These are phyloP conservation scores for Diplodia scrobiculata DNA, from an alignment of 2,329 filamentous ascomycete genomes.

Conservation along the genomic window DNA sequence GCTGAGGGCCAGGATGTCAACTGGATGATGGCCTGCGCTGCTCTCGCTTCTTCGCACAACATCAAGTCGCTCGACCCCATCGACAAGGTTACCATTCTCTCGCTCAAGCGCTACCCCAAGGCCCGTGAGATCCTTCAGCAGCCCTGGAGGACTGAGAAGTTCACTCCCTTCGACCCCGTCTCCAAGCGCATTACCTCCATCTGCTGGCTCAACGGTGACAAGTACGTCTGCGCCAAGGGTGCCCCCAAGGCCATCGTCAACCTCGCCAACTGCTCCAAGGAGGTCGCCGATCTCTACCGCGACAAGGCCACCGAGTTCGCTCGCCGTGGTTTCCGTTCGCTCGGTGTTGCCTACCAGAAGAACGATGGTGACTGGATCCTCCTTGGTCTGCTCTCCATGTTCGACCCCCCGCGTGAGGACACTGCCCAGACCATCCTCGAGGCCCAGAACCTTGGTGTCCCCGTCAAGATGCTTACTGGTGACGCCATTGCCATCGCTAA, in stretches of 20 bases:
- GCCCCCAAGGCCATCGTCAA: conserved; percentile 74
- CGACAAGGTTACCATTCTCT: conserved; percentile 76
- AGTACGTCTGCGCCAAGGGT: conserved; percentile 74
- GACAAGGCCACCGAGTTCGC: conserved; percentile 75
- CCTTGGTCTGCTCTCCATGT: conserved; percentile 77
- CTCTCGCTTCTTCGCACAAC: conserved; percentile 76
- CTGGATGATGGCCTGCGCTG: conserved; percentile 82
- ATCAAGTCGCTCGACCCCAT: conserved; percentile 77
- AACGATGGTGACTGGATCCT: conserved; percentile 73
- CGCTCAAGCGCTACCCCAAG: conserved; percentile 74
- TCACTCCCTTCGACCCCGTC: conserved; percentile 76
- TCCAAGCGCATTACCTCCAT: conserved; percentile 76
- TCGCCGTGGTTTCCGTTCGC: conserved; percentile 76
- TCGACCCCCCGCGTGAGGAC: conserved; percentile 76
- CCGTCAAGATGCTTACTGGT: conserved; percentile 81
- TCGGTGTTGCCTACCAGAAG: conserved; percentile 77
- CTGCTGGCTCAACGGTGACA: conserved; percentile 68
- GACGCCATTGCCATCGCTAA: conserved; percentile 78
- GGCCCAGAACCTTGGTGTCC: conserved; percentile 73
- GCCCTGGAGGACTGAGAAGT: conserved; percentile 76
- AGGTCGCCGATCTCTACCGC: conserved; percentile 67
- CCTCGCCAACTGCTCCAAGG: conserved; percentile 67
- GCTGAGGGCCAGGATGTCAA: conserved; percentile 76
- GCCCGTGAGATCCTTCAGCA: conserved; percentile 73
- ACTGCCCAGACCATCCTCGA: conserved; percentile 77